Base-by-base conservation (phyloP, 2,329 filamentous ascomycete species). In the Aspergillus caelatus region DNA sequence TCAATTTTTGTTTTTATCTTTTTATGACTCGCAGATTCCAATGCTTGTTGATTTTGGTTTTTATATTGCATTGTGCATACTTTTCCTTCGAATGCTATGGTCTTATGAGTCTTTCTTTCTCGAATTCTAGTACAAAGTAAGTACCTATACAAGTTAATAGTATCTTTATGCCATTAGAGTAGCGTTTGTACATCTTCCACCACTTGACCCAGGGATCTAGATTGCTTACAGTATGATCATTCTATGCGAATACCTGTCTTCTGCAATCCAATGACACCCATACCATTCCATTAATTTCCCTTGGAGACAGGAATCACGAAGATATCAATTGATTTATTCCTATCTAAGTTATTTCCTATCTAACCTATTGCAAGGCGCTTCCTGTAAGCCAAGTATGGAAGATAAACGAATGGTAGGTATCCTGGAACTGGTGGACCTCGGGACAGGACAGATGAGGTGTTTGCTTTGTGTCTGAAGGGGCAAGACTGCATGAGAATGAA, bases 1-100 rank as follows among this genome's bases (percentile, higher is more conserved):
- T 78, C 72, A 78, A 67, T 61, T 67, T 64, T 64, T 63, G 21
- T 61, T 62, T n/a, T 45, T 54, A 43, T 32, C 53, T 58, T 41
- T 36, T 61, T 53, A 64, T 61, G 57, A 64, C 58, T 46, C 59
- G 58, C 64, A 53, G 63, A 59, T 62, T 62, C 45, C 59, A 56
- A 58, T 61, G 34, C 57, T 52, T 61, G 36, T 61, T 45, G 34
- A 19, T 59, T 55, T 52, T 48, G 30, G 53, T 60, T 54, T 61
- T 30, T 21, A 50, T 58, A 21, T 46, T 58, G 63, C 58, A 61
- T 63, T 62, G 60, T 64, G 62, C 65, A 63, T 62, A 61, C 36
- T 58, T 26, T 26, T 28, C 55, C 46, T 46, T 65, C 46, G 36
- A 43, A 60, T 60, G 48, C 50, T 45, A 55, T 43, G 58, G 48